Base-by-base conservation (phyloP, 129 eudicot genomes). In the Solidago caesia region DNA sequence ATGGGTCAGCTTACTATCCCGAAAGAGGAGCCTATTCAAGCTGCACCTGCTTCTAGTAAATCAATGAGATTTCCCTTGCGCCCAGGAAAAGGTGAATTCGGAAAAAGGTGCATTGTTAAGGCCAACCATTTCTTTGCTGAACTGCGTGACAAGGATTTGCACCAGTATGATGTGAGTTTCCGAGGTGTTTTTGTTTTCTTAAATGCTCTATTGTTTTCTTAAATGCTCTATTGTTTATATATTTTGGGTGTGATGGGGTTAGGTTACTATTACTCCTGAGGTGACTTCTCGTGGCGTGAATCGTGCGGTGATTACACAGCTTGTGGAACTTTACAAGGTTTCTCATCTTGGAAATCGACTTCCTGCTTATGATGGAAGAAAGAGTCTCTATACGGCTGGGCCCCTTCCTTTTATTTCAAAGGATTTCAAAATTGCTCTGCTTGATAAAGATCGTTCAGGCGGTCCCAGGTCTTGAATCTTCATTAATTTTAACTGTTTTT, bases 321-420 rank as follows among this genome's bases (percentile, higher is more conserved):
- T 92, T 49, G 91, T 92, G 73, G 87, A 82, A 71, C 64, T 89
- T 47, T 92, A 92, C 83, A 85, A 78, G 81, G 94, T 87, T 58
- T 84, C 97, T 64, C 93, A 92, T 60, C 79, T 92, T 62, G 96
- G 97, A 85, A 89, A 72, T 83, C 82, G 96, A 55, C 76, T 92
- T 45, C 97, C 97, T 33, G 97, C 89, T 55, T 92, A 92, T 76
- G 97, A 92, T 85, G 97, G 97, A 49, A 84, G 96, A 79, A 92
- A 85, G 83, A 89, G 87, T 84, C 84, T 92, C 13, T 92, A 92
- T 76, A 92, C 97, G 2, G 97, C 97, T 56, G 97, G 97, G 13
- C 91, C 87, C 80, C 96, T 92, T 67, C 97, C 97, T 46, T 92
- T 92, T 84, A 71, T 77, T 4, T 83, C 89, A 76, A 92, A 85